These are phyloP conservation scores for Hippophae tibetana DNA, from an alignment of 306 rosid genomes.

Conservation along the genomic window DNA sequence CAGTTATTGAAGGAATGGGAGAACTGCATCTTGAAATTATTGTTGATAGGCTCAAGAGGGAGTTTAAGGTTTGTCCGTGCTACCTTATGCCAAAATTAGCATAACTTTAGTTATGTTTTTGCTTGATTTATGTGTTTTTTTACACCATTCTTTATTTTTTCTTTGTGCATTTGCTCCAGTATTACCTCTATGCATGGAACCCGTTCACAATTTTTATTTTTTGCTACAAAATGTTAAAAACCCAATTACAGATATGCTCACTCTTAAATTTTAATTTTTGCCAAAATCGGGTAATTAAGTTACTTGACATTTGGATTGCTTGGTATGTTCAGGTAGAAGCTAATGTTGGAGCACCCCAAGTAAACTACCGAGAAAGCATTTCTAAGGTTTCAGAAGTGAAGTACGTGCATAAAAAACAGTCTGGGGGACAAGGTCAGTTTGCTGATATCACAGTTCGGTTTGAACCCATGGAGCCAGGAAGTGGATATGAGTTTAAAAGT, in stretches of 20 bases:
- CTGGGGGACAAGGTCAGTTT: constrained; percentile 97
- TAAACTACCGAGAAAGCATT: constrained; percentile 93
- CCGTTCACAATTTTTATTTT: too few species aligned
- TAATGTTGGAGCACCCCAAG: constrained; percentile 98
- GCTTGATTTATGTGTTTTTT: too few species aligned
- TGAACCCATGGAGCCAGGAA: constrained; percentile 84
- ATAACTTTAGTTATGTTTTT: too few species aligned
- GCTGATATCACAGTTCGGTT: constrained; percentile 86
- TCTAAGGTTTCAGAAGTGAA: constrained; percentile 55
- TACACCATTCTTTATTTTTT: too few species aligned
- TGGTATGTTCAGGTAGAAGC: constrained; percentile 62
- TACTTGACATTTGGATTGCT: too few species aligned
- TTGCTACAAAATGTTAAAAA: too few species aligned
- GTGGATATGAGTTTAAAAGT: constrained; percentile 92
- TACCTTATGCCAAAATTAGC: constrained; percentile 1
- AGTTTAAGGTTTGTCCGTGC: constrained; percentile 57
- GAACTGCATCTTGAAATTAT: constrained; percentile 97
- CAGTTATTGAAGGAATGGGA: constrained; percentile 99
- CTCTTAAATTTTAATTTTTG: too few species aligned
- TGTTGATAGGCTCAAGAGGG: constrained; percentile 93
- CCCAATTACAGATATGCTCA: too few species aligned
- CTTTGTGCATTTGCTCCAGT: too few species aligned
- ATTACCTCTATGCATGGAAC: too few species aligned
- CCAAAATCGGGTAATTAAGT: too few species aligned
- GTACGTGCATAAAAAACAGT: constrained; percentile 94